These are phyloP conservation scores for Coriolopsis trogii DNA, from an alignment of 1,284 basidiomycete species.

Conservation along the genomic window DNA sequence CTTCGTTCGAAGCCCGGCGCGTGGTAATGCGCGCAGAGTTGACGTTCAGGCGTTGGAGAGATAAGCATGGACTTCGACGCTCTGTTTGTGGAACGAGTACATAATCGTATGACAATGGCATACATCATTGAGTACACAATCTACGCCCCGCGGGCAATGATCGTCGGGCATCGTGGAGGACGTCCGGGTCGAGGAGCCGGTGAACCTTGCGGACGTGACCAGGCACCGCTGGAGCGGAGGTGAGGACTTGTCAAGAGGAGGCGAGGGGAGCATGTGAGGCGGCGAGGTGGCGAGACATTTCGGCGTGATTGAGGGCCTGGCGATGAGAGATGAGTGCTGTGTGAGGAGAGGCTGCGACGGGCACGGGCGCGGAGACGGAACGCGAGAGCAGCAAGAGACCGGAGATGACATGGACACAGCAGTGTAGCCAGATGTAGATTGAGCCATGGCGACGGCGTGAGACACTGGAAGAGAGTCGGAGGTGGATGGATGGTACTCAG, in stretches of 20 bases:
- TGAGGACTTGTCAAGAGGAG: neutral
- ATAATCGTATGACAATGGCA: neutral
- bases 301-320: too few relatives aligned
- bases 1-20: too few relatives aligned
- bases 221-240: neutral
- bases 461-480: neutral
- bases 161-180: neutral
- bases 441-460: conserved; percentile 1
- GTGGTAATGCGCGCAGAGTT: too few relatives aligned
- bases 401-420: conserved; percentile 2
- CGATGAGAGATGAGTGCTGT: conserved; percentile 9
- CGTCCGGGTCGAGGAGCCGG: conserved; percentile 10
- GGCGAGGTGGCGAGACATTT: neutral
- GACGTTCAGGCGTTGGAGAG: neutral
- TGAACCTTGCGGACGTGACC: neutral
- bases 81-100: neutral
- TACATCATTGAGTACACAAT: neutral
- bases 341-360: conserved; percentile 4
- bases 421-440: too few relatives aligned
- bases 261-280: neutral
- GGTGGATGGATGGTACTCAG: conserved; percentile 6
- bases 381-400: conserved; percentile 2
- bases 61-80: conserved; percentile 2
- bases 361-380: neutral
- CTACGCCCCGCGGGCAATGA: too few relatives aligned